phyloP scores from a whole-genome alignment of 495 filamentous ascomycete species.

The Clavariopsis aquatica region DNA sequence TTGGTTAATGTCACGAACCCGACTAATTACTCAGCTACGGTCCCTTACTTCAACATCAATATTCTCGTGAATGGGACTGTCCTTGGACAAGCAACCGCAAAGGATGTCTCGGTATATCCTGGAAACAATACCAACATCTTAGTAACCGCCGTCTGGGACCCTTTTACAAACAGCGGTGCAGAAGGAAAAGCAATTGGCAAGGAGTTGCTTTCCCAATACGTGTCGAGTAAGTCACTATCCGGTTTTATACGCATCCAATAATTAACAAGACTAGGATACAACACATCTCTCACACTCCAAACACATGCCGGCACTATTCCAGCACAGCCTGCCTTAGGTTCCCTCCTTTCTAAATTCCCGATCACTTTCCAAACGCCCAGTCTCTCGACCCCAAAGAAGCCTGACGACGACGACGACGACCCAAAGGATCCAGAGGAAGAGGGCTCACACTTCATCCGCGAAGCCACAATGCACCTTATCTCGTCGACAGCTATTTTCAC shows the following conservation, averaged over 20 bases:
- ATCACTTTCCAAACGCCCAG: slow-evolving; percentile 70
- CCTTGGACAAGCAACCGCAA: slow-evolving; percentile 70
- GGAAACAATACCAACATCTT: slow-evolving; percentile 72
- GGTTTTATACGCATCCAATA: not conserved
- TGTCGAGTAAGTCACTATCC: slow-evolving; percentile 63
- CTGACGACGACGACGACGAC: slow-evolving; percentile 51
- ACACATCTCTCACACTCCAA: slow-evolving; percentile 73
- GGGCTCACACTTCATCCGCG: slow-evolving; percentile 68
- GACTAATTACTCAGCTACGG: slow-evolving; percentile 73
- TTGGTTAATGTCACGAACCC: slow-evolving; percentile 84
- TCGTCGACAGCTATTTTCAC: slow-evolving; percentile 85
- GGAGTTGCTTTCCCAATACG: slow-evolving; percentile 76
- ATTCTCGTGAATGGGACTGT: slow-evolving; percentile 70
- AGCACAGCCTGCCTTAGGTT: slow-evolving; percentile 67
- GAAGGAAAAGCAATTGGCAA: slow-evolving; percentile 62
- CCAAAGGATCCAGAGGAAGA: slow-evolving; percentile 43
- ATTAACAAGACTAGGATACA: slow-evolving; percentile 54
- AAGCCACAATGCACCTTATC: slow-evolving; percentile 79
- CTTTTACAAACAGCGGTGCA: slow-evolving; percentile 59
- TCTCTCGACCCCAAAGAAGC: slow-evolving; percentile 56
- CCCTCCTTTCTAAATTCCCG: slow-evolving; percentile 66
- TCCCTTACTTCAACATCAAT: slow-evolving; percentile 78
- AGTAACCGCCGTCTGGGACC: slow-evolving; percentile 75
- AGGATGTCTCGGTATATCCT: slow-evolving; percentile 58
- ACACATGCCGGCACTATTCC: slow-evolving; percentile 73